Percentiles rank a stretch among this genome's conserved stretches.
These are phyloP conservation scores for Azolla pinnata DNA, from an alignment of 75 land plant genomes.

Conservation along the genomic window DNA sequence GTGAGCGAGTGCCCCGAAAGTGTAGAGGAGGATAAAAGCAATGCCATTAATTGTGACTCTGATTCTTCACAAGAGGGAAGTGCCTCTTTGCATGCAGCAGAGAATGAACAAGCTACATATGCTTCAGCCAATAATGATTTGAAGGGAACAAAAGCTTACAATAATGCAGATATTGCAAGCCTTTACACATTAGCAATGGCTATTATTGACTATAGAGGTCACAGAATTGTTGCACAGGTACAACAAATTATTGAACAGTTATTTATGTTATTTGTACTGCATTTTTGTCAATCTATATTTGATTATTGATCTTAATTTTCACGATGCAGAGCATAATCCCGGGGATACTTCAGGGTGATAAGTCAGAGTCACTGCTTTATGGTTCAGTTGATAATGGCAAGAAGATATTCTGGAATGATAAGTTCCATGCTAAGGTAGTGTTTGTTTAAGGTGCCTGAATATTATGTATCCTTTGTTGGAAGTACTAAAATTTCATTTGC, in stretches of 20 bases:
- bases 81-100: conserved; percentile 33
- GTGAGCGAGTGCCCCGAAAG: too few species aligned
- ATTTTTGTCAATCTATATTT: too few species aligned
- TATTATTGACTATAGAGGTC: conserved; percentile 90
- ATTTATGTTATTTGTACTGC: too few species aligned
- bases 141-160: conserved; percentile 94
- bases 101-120: conserved; percentile 96
- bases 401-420: conserved; percentile 95
- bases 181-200: conserved; percentile 97
- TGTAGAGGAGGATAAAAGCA: too few species aligned
- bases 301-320: too few species aligned
- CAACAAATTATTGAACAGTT: too few species aligned
- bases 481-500: too few species aligned
- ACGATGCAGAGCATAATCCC: conserved; percentile 98
- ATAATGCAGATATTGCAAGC: conserved; percentile 90
- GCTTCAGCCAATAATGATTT: conserved; percentile 98
- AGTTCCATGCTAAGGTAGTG: conserved; percentile 88
- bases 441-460: too few species aligned
- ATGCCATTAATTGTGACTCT: too few species aligned
- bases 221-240: conserved; percentile 98
- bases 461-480: too few species aligned
- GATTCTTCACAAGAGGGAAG: too few species aligned
- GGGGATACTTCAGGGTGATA: conserved; percentile 98
- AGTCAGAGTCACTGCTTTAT: conserved; percentile 95
- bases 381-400: conserved; percentile 99